phyloP scores from a whole-genome alignment of 2,329 filamentous ascomycete genomes.

The Tolypocladium endophyticum region DNA sequence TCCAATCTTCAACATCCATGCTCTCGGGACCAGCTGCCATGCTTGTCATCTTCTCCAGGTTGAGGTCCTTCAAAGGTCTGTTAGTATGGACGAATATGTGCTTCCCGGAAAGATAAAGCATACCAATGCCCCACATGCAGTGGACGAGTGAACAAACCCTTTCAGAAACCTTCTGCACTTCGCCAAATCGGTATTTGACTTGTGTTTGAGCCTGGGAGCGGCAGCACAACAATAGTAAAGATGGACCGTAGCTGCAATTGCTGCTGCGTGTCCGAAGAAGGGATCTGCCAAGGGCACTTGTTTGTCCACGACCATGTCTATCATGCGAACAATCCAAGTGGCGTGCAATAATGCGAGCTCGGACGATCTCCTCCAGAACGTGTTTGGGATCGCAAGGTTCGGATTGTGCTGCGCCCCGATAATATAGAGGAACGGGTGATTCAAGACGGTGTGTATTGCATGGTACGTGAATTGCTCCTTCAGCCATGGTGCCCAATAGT shows the following conservation, averaged over 20 bases:
- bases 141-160: slow-evolving; percentile 33
- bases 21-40: slow-evolving; percentile 37
- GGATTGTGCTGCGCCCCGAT: slow-evolving; percentile 39
- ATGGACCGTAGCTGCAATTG: slow-evolving; percentile 42
- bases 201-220: slow-evolving; percentile 35
- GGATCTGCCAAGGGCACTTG: slow-evolving; percentile 37
- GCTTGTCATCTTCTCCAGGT: slow-evolving; percentile 35
- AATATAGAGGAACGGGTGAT: slow-evolving; percentile 44
- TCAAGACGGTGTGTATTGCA: slow-evolving; percentile 37
- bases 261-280: slow-evolving; percentile 39
- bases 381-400: slow-evolving; percentile 40
- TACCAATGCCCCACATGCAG: slow-evolving; percentile 34
- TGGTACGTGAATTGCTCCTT: slow-evolving; percentile 44
- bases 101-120: slow-evolving; percentile 5
- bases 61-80: slow-evolving; percentile 27
- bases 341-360: slow-evolving; percentile 39
- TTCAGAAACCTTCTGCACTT: slow-evolving; percentile 39
- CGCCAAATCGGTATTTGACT: slow-evolving; percentile 39
- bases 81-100: neutral
- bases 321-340: slow-evolving; percentile 43
- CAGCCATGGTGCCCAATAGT: slow-evolving; percentile 42
- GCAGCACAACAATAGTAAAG: slow-evolving; percentile 43
- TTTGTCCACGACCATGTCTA: slow-evolving; percentile 42
- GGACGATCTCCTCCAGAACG: slow-evolving; percentile 41
- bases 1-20: slow-evolving; percentile 39